These are phyloP conservation scores for Primulina eburnea DNA, from an alignment of 257 asterid genomes.

Conservation along the genomic window DNA sequence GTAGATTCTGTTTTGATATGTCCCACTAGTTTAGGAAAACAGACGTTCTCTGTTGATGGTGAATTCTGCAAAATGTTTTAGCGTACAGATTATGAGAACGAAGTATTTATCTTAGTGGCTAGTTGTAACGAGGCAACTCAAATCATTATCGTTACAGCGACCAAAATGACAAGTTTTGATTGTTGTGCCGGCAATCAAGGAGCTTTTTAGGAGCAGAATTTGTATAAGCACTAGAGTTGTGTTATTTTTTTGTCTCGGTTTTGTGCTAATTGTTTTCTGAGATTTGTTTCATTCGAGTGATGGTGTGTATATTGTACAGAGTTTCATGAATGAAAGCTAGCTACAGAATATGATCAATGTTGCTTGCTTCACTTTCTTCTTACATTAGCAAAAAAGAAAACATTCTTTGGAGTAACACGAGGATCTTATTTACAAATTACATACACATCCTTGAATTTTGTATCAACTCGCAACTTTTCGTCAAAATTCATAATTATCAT, in stretches of 20 bases:
- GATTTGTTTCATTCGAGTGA: slow-evolving; percentile 19
- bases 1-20: slow-evolving; percentile 71
- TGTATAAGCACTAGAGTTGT: neutral
- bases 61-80: slow-evolving; percentile 28
- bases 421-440: neutral
- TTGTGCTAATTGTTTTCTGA: slow-evolving; percentile 16
- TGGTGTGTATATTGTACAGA: slow-evolving; percentile 28
- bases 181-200: no score
- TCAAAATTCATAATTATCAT: neutral
- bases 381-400: neutral
- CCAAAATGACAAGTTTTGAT: neutral
- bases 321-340: slow-evolving; percentile 11
- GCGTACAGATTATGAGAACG: neutral
- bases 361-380: neutral
- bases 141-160: neutral
- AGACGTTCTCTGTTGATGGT: slow-evolving; percentile 28
- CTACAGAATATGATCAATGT: neutral
- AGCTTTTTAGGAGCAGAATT: neutral
- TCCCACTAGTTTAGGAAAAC: slow-evolving; percentile 53
- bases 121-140: neutral
- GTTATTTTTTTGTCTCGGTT: slow-evolving; percentile 19
- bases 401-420: neutral
- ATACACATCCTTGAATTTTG: neutral
- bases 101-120: neutral
- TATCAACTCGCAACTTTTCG: neutral